A percentile compares a stretch with the other conserved stretches of the same genome.
These are phyloP conservation scores for Aspergillus transmontanensis DNA, from an alignment of 2,329 filamentous ascomycete genomes.

Conservation along the genomic window DNA sequence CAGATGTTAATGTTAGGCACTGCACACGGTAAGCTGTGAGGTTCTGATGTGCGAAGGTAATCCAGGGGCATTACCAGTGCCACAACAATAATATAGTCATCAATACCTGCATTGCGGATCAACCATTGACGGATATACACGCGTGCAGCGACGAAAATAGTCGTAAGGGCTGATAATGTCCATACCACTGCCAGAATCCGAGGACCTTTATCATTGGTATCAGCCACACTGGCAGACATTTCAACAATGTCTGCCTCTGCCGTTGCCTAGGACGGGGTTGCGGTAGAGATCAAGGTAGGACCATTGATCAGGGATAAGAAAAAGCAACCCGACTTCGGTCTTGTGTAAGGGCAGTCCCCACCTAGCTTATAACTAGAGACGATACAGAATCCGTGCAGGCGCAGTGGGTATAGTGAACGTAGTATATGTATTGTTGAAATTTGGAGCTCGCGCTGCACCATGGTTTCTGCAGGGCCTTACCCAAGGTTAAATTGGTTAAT, in stretches of 20 bases:
- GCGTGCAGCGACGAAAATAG: slow-evolving; percentile 35
- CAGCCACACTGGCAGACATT: background rate
- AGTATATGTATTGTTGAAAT: background rate
- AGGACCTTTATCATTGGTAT: slow-evolving; percentile 36
- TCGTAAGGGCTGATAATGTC: slow-evolving; percentile 33
- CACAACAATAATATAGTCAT: slow-evolving; percentile 42
- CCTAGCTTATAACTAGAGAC: background rate
- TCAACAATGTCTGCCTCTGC: background rate
- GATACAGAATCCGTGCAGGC: background rate
- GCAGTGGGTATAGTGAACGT: background rate
- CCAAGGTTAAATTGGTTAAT: background rate
- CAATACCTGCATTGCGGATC: slow-evolving; percentile 36
- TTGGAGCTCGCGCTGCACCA: background rate
- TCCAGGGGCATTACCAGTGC: slow-evolving; percentile 31
- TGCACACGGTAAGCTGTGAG: background rate
- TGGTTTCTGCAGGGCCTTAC: background rate
- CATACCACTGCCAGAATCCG: slow-evolving; percentile 35
- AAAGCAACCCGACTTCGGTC: background rate
- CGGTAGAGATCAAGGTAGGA: background rate
- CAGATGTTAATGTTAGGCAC: slow-evolving; percentile 16
- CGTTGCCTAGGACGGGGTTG: background rate
- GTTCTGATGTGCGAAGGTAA: background rate
- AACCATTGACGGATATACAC: slow-evolving; percentile 37
- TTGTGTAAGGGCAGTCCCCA: background rate
- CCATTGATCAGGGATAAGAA: background rate